Base-by-base conservation (phyloP, 2,329 filamentous ascomycete species). In the Aspergillaceae sp. region DNA sequence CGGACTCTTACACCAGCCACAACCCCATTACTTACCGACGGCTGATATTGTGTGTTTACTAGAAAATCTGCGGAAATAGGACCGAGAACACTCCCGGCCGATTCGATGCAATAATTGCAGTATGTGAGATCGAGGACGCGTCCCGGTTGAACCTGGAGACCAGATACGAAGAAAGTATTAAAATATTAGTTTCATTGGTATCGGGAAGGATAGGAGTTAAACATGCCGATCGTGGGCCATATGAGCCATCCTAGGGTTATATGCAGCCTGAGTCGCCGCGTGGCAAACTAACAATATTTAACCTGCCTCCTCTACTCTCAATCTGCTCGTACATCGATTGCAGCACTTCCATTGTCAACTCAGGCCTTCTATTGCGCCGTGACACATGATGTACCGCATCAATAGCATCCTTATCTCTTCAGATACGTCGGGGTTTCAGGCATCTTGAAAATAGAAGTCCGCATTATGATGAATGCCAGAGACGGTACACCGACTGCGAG, bases 161-260 rank as follows among this genome's bases (percentile, higher is more conserved):
- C 5, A 74, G 62, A 46, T 74, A 74, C 0, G 69, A 42, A 74
- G 67, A 45, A 74, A 74, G 40, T 66, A 68, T 52, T 72, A 72
- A 54, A 71, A 74, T 0, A 74, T 60, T 4, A 71, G 71, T 51
- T 74, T 19, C 19, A 19, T 36, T 36, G 7, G 26, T 19, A 11
- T 4, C n/a, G 2, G 10, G n/a, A 7, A 8, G 1, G 8, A 38
- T 4, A 1, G 19, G 36, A 19, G 5, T 2, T 2, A 26, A 2
- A 4, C 6, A 4, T 38, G n/a, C 57, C 57, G 29, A 73, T 69
- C 0, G 67, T 72, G 3, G 72, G 50, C 71, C 71, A 74, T 37
- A 72, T 64, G 3, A 67, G 51, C 49, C 70, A 72, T 1, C 64
- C 67, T 4, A 73, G 56, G 0, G 56, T 50, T 0, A 65, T 65